These are phyloP conservation scores for Kodamaea restingae DNA, from an alignment of 805 yeast genomes.

Conservation along the genomic window DNA sequence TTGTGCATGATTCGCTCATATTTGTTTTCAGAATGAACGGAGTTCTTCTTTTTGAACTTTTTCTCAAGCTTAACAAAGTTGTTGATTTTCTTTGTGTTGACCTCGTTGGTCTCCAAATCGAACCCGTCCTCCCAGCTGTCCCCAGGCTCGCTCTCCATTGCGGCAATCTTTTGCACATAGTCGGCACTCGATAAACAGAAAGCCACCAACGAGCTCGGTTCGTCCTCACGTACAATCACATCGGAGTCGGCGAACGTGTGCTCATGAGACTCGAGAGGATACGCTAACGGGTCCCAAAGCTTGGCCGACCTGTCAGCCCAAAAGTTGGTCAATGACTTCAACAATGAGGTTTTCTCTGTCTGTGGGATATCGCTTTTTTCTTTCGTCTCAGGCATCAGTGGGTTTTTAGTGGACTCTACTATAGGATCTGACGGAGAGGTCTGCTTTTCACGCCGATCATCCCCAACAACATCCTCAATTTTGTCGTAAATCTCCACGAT, in stretches of 20 bases:
- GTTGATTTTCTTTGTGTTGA: slow-evolving; percentile 29
- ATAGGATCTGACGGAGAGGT: neutral
- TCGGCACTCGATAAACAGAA: slow-evolving; percentile 86
- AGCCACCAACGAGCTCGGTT: slow-evolving; percentile 91
- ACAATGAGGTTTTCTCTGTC: slow-evolving; percentile 68
- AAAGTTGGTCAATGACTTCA: slow-evolving; percentile 81
- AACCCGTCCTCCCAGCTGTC: slow-evolving; percentile 13
- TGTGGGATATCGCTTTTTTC: slow-evolving; percentile 30
- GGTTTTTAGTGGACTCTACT: neutral
- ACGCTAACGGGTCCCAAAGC: slow-evolving; percentile 87
- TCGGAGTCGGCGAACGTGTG: slow-evolving; percentile 92
- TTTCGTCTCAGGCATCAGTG: slow-evolving; percentile 3
- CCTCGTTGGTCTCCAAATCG: slow-evolving; percentile 25
- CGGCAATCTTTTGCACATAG: slow-evolving; percentile 60
- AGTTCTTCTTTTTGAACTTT: slow-evolving; percentile 33
- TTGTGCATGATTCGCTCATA: slow-evolving; percentile 73
- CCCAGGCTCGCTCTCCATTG: slow-evolving; percentile 25
- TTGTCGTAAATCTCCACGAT: slow-evolving; percentile 87
- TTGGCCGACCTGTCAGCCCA: slow-evolving; percentile 98
- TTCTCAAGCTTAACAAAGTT: slow-evolving; percentile 40
- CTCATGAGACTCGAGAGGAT: slow-evolving; percentile 76
- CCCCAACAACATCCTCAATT: slow-evolving; percentile 77
- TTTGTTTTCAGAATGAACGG: slow-evolving; percentile 21
- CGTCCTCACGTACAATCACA: slow-evolving; percentile 92
- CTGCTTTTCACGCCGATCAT: slow-evolving; percentile 14